Percentiles rank a stretch among this genome's conserved stretches.
Conservation (phyloP, 2,329 filamentous ascomycete species). For the Ophiostoma sp. region DNA sequence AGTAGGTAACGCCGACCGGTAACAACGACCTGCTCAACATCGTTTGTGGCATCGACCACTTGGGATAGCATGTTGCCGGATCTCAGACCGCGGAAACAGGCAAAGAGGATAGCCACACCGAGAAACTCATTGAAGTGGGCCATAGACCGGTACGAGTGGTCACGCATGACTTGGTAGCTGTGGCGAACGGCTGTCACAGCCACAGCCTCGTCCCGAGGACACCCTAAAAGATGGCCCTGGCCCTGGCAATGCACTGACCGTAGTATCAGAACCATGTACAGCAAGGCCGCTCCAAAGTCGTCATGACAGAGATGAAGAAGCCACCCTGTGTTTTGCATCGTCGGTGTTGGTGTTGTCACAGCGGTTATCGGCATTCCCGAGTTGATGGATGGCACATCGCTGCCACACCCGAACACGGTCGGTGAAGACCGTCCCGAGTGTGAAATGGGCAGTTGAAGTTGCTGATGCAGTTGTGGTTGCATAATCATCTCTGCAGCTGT, state of each 20-base stretch:
- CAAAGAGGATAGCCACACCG: conserved; percentile 29
- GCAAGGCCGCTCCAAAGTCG: conserved; percentile 32
- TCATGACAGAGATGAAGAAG: conserved; percentile 34
- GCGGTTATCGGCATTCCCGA: not conserved
- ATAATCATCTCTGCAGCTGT: conserved; percentile 13
- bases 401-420: not conserved
- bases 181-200: conserved; percentile 26
- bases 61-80: conserved; percentile 25
- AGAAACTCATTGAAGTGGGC: conserved; percentile 33
- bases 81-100: conserved; percentile 28
- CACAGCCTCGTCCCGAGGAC: not conserved
- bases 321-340: conserved; percentile 22
- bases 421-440: not conserved
- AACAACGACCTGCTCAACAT: conserved; percentile 33
- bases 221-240: not conserved
- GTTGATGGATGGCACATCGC: not conserved
- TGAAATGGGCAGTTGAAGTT: not conserved
- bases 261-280: conserved; percentile 30
- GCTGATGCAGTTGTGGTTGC: not conserved
- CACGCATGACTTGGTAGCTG: conserved; percentile 28
- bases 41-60: conserved; percentile 30
- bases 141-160: conserved; percentile 31
- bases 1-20: conserved; percentile 31
- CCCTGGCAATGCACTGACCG: conserved; percentile 17
- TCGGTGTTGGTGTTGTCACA: not conserved